Conservation (phyloP, 768 basidiomycete genomes). For the Crucibulum laeve region DNA sequence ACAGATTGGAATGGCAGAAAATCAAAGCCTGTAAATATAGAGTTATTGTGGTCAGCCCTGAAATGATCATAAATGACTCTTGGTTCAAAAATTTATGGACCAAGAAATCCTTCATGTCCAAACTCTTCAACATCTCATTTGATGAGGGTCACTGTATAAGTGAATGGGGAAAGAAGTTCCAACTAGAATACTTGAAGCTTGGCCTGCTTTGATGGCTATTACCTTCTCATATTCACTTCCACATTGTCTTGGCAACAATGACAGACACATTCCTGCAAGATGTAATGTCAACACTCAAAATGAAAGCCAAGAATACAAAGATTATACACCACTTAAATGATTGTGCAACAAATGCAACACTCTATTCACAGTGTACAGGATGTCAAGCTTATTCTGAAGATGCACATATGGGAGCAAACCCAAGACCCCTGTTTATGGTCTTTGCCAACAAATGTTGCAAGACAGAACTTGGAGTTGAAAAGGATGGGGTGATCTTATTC, state of each 20-base stretch:
- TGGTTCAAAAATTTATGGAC: not conserved
- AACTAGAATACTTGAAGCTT: constrained; percentile 20
- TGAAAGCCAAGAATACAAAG: constrained; percentile 2
- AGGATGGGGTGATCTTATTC: too few relatives aligned
- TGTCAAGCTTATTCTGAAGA: too few relatives aligned
- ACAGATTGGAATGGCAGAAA: not conserved
- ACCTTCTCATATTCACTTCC: constrained; percentile 9
- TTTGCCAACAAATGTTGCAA: too few relatives aligned
- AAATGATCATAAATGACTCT: constrained; percentile 4
- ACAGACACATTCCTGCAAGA: constrained; percentile 9
- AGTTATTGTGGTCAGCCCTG: constrained; percentile 12
- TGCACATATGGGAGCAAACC: too few relatives aligned
- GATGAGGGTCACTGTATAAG: constrained; percentile 33
- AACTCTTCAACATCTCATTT: constrained; percentile 22
- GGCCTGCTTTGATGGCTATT: constrained; percentile 9
- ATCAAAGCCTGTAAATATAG: constrained; percentile 7
- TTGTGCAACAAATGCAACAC: too few relatives aligned
- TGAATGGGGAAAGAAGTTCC: constrained; percentile 25
- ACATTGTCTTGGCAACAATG: constrained; percentile 17
- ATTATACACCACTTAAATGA: constrained; percentile 13
- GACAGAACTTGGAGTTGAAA: too few relatives aligned
- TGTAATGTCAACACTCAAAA: constrained; percentile 6
- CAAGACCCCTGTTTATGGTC: too few relatives aligned
- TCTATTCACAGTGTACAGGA: too few relatives aligned
- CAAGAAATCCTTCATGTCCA: constrained; percentile 13